Evolutionary conservation across 2,329 filamentous ascomycete genomes (phyloP).

Genomic region (Aaosphaeria arxii): DNA sequence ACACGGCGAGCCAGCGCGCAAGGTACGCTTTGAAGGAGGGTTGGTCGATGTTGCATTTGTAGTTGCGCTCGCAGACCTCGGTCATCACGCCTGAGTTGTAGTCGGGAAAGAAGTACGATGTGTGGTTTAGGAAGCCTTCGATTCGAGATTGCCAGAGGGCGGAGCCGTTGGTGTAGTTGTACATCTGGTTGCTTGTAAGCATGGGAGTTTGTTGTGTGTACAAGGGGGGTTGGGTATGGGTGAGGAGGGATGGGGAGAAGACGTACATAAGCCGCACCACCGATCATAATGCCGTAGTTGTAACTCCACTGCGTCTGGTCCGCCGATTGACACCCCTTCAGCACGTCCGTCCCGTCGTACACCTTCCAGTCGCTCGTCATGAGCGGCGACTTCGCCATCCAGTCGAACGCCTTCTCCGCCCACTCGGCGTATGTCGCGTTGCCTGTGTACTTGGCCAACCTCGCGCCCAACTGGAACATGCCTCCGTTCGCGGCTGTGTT

Average conservation of each 20-base stretch:
- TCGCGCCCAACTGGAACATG: slow-evolving; percentile 37
- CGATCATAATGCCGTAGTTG: slow-evolving; percentile 37
- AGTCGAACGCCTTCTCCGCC: slow-evolving; percentile 35
- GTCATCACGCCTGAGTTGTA: slow-evolving; percentile 39
- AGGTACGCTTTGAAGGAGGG: slow-evolving; percentile 47
- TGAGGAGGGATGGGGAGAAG: neutral
- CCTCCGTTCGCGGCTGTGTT: slow-evolving; percentile 39
- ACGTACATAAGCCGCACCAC: slow-evolving; percentile 30
- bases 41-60: slow-evolving; percentile 45
- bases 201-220: slow-evolving; percentile 1
- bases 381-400: slow-evolving; percentile 27
- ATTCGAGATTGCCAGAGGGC: slow-evolving; percentile 29
- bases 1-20: slow-evolving; percentile 50
- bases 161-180: slow-evolving; percentile 38
- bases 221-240: neutral
- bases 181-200: slow-evolving; percentile 28
- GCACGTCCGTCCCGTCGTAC: slow-evolving; percentile 22
- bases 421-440: slow-evolving; percentile 36
- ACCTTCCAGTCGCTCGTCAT: slow-evolving; percentile 22
- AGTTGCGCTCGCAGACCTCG: slow-evolving; percentile 40
- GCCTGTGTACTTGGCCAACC: slow-evolving; percentile 35
- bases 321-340: slow-evolving; percentile 23
- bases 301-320: slow-evolving; percentile 35
- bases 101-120: slow-evolving; percentile 39
- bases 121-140: slow-evolving; percentile 28